phyloP scores from a whole-genome alignment of 306 rosid species.

The Canavalia gladiata region DNA sequence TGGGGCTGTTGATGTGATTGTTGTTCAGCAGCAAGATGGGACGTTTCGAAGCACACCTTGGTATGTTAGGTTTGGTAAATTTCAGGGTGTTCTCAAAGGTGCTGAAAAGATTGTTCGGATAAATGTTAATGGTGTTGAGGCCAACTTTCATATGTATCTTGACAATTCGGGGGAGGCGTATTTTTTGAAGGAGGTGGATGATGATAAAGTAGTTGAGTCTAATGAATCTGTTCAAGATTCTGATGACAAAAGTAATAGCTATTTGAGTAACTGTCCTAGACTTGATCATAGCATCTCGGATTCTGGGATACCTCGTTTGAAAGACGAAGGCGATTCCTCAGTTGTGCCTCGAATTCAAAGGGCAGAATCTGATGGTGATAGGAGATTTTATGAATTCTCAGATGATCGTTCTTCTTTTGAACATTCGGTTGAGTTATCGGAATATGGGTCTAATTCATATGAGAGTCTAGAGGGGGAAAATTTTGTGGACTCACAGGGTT shows the following conservation, averaged over 20 bases:
- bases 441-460: slow-evolving; percentile 63
- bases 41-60: slow-evolving; percentile 91
- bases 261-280: slow-evolving; percentile 52
- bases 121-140: slow-evolving; percentile 81
- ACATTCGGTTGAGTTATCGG: slow-evolving; percentile 71
- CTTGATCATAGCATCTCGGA: slow-evolving; percentile 78
- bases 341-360: slow-evolving; percentile 53
- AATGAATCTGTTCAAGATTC: slow-evolving; percentile 54
- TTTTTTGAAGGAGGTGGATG: slow-evolving; percentile 77
- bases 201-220: slow-evolving; percentile 53
- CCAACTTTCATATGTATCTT: slow-evolving; percentile 91
- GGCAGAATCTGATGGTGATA: slow-evolving; percentile 65
- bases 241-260: slow-evolving; percentile 37
- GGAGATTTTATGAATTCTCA: slow-evolving; percentile 77
- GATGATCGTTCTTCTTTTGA: slow-evolving; percentile 76
- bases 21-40: slow-evolving; percentile 96
- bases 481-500: slow-evolving; percentile 66
- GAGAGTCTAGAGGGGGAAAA: slow-evolving; percentile 67
- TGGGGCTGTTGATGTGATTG: slow-evolving; percentile 96
- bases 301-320: slow-evolving; percentile 60
- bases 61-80: slow-evolving; percentile 96
- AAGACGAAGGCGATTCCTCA: slow-evolving; percentile 50
- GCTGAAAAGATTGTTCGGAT: slow-evolving; percentile 82
- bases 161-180: slow-evolving; percentile 97
- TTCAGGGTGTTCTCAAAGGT: slow-evolving; percentile 96